These are phyloP conservation scores for Casuarina cunninghamiana DNA, from an alignment of 306 rosid genomes.

Conservation along the genomic window DNA sequence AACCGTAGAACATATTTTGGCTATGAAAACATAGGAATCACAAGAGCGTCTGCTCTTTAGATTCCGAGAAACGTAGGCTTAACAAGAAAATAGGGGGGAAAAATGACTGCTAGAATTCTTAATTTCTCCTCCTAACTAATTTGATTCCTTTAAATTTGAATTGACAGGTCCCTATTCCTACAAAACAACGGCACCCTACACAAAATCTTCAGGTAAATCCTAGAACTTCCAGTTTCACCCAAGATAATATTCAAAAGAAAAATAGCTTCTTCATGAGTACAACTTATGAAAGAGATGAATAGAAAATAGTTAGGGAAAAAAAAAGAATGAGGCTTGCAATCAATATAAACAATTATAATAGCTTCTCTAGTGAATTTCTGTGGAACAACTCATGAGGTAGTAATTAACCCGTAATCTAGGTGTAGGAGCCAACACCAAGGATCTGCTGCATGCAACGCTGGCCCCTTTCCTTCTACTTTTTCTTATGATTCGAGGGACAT, in stretches of 20 bases:
- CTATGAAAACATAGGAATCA: no score
- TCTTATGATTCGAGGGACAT: not conserved
- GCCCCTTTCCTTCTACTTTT: not conserved
- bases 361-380: not conserved
- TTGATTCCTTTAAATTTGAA: not conserved
- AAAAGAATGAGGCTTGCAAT: not conserved
- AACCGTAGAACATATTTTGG: no score
- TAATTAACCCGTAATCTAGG: not conserved
- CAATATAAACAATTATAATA: not conserved
- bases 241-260: not conserved
- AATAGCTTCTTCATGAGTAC: not conserved
- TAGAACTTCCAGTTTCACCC: not conserved
- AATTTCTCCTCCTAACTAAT: conserved; percentile 9
- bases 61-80: no score
- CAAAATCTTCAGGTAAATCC: conserved; percentile 4
- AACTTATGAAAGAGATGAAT: not conserved
- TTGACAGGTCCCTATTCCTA: conserved; percentile 32
- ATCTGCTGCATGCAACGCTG: not conserved
- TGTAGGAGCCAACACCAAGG: not conserved
- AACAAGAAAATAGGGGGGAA: no score
- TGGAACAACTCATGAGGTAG: not conserved
- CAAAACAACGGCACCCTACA: conserved; percentile 8
- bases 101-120: no score
- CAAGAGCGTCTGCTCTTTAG: no score
- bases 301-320: not conserved